Conservation (phyloP, 371 early-diverging fungal species). For the Capillidium heterosporum region DNA sequence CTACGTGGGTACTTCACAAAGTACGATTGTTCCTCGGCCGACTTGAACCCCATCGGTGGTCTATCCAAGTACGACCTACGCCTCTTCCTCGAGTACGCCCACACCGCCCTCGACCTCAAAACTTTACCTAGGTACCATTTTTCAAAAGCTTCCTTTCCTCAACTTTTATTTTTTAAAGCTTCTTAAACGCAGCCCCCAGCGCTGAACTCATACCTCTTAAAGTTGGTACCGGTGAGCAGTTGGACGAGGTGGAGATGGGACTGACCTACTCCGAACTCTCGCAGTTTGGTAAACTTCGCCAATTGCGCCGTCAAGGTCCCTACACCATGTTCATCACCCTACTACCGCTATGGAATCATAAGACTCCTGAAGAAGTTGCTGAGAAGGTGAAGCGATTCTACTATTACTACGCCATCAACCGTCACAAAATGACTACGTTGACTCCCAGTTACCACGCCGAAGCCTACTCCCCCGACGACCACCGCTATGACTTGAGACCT, state of each 20-base stretch:
- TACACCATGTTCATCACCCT: conserved; percentile 78
- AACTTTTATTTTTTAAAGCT: conserved; percentile 19
- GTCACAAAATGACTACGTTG: conserved; percentile 93
- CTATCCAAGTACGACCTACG: conserved; percentile 83
- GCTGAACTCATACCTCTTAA: conserved; percentile 89
- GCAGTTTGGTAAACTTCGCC: conserved; percentile 77
- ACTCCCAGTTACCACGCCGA: conserved; percentile 95
- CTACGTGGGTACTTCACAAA: conserved; percentile 94
- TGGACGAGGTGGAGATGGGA: conserved; percentile 70
- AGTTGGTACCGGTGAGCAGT: conserved; percentile 4
- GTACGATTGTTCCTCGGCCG: conserved; percentile 95
- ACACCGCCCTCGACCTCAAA: conserved; percentile 39
- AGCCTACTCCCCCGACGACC: conserved; percentile 89
- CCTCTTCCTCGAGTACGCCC: conserved; percentile 56
- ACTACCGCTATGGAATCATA: conserved; percentile 50
- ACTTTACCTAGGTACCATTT: conserved; percentile 32
- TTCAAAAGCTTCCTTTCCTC: background rate
- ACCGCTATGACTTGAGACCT: conserved; percentile 88
- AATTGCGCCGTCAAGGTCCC: conserved; percentile 75
- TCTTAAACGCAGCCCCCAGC: conserved; percentile 77
- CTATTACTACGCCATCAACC: conserved; percentile 87
- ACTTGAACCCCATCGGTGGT: conserved; percentile 91
- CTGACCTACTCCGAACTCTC: conserved; percentile 92
- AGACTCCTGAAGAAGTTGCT: conserved; percentile 32
- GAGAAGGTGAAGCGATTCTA: conserved; percentile 89